Evolutionary conservation across 2,329 filamentous ascomycete species (phyloP).

Genomic region (Sporothrix variecibatus): DNA sequence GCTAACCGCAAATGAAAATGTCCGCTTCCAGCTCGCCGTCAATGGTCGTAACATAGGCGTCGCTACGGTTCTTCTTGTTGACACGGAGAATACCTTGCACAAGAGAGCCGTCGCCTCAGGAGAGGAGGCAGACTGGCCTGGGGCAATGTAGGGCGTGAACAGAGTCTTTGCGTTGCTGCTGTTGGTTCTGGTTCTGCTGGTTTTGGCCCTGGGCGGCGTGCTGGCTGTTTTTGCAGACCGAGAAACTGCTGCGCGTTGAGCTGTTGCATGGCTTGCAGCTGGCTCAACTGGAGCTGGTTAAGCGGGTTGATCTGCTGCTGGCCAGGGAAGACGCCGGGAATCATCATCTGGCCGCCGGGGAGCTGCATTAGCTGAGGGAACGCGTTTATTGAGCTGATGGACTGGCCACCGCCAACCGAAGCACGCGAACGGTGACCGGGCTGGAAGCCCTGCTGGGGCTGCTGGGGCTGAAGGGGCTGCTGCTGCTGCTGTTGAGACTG

Average conservation of each 20-base stretch:
- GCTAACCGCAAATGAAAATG: slow-evolving; percentile 97
- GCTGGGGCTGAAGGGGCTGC: slow-evolving; percentile 53
- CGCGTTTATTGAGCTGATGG: slow-evolving; percentile 76
- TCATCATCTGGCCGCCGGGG: slow-evolving; percentile 76
- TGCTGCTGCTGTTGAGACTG: slow-evolving; percentile 48
- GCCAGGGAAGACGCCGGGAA: slow-evolving; percentile 79
- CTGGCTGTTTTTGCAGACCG: slow-evolving; percentile 68
- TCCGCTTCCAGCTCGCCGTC: slow-evolving; percentile 89
- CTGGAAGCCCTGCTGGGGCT: slow-evolving; percentile 66
- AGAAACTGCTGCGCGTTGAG: slow-evolving; percentile 72
- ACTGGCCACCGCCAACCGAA: slow-evolving; percentile 76
- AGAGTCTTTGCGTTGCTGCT: slow-evolving; percentile 97
- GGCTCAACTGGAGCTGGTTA: slow-evolving; percentile 82
- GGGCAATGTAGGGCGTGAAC: slow-evolving; percentile 96
- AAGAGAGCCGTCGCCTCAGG: slow-evolving; percentile 84
- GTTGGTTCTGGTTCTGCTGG: slow-evolving; percentile 63
- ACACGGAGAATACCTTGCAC: slow-evolving; percentile 96
- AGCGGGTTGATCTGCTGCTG: slow-evolving; percentile 83
- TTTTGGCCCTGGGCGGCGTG: slow-evolving; percentile 67
- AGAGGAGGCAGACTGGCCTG: slow-evolving; percentile 91
- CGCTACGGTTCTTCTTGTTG: slow-evolving; percentile 99
- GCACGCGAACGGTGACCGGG: slow-evolving; percentile 84
- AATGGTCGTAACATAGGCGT: slow-evolving; percentile 93
- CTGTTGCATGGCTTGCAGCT: slow-evolving; percentile 79
- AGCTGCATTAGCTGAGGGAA: slow-evolving; percentile 83